A percentile compares a stretch with the other conserved stretches of the same genome.
Evolutionary conservation across 306 rosid species (phyloP).

Genomic region (Urtica urens): DNA sequence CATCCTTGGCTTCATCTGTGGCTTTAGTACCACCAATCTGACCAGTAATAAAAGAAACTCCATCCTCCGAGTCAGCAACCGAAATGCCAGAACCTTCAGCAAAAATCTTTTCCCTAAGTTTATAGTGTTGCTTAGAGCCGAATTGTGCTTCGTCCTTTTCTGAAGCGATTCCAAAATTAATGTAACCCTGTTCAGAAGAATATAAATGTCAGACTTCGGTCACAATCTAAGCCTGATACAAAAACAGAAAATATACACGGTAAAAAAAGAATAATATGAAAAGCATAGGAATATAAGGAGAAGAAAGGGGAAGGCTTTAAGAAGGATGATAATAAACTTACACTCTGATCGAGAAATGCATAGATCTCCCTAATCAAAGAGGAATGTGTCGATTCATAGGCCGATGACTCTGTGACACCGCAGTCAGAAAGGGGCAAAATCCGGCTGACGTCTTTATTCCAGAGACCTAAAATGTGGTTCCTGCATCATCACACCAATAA

Average conservation of each 20-base stretch:
- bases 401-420: conserved; percentile 50
- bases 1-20: conserved; percentile 29
- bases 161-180: conserved; percentile 87
- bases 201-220: conserved; percentile 9
- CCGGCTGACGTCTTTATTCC: conserved; percentile 90
- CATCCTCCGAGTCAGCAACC: conserved; percentile 85
- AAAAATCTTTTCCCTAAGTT: conserved; percentile 47
- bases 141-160: conserved; percentile 55
- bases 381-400: conserved; percentile 45
- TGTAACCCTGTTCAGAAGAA: conserved; percentile 71
- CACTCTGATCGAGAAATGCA: conserved; percentile 80
- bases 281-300: neutral
- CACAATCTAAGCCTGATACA: conserved; percentile 11
- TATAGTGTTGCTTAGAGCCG: conserved; percentile 41
- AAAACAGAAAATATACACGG: neutral
- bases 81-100: conserved; percentile 53
- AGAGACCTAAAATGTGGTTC: conserved; percentile 74
- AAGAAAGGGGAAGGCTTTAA: no score
- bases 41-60: conserved; percentile 74
- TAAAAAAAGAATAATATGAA: conserved; percentile 7
- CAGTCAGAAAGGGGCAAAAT: conserved; percentile 84
- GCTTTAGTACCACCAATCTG: conserved; percentile 45
- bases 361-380: conserved; percentile 78
- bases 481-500: conserved; percentile 46
- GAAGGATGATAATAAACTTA: conserved; percentile 32